Evolutionary conservation across 225 moss, liverwort and hornwort genomes (phyloP), one percentile per base, ranked within the genome.

Genomic region (Thuidium tamariscinum): DNA sequence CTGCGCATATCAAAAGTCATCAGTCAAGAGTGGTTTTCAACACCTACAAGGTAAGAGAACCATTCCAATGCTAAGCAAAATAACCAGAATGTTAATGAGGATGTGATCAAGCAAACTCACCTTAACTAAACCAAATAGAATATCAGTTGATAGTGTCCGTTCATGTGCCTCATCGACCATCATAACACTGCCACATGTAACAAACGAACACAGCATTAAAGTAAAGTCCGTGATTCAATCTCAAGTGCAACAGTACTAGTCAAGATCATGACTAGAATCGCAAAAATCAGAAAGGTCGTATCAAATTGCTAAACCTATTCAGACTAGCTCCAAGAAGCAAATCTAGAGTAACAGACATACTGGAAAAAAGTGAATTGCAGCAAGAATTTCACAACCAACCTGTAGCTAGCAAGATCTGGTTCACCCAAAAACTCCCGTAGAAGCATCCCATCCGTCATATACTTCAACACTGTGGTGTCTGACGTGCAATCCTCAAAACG

Each of bases 121-220:
- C 94, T 96, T 96, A 17, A 99, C 95, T 74, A 99, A 91, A 68
- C 97, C 96, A 90, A 99, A 99, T 68, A 99, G 78, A 64, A 99
- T 92, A 88, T 99, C 97, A 20, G 96, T 99, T 60, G 99, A 99
- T 18, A 99, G 85, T 32, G 99, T 99, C 85, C 97, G 94, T 92
- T 99, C 99, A 52, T 99, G 98, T 17, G 98, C 97, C 91, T 99
- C 98, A 86, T 99, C 98, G 20, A 97, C 96, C 91, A 99, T 99
- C 98, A 99, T 97, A 67, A 99, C 97, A 87, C 97, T 99, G 89
- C 82, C 80, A 81, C 82, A 87, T 42, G 55, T 32, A 73, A 77
- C 56, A 82, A 11, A 55, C 52, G n/a, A 52, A 82, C 82, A 69
- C 67, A 82, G n/a, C 64, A 42, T 89, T 61, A 75, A 55, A 88